phyloP scores from a whole-genome alignment of 257 asterid genomes.

The Cordia subcordata region DNA sequence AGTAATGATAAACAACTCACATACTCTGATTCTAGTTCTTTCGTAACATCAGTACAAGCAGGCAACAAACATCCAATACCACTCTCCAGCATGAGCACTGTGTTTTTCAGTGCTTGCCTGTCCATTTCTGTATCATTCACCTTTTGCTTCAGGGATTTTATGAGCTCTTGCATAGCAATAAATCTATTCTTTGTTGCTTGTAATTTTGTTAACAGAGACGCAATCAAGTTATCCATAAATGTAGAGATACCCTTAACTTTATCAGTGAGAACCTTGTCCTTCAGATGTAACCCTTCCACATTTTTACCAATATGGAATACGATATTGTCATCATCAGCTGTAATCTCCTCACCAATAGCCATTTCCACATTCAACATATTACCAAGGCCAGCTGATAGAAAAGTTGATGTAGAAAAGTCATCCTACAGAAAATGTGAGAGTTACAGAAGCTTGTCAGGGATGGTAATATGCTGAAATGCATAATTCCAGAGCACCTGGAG shows the following conservation, averaged over 20 bases:
- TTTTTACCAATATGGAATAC: slow-evolving; percentile 43
- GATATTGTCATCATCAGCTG: slow-evolving; percentile 45
- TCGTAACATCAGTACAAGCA: slow-evolving; percentile 65
- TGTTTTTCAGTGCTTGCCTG: slow-evolving; percentile 43
- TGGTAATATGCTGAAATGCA: not conserved
- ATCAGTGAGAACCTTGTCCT: slow-evolving; percentile 60
- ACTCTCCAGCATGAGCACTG: slow-evolving; percentile 43
- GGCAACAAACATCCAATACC: slow-evolving; percentile 47
- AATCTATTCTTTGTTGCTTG: slow-evolving; percentile 38
- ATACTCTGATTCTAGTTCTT: slow-evolving; percentile 40
- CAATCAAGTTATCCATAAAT: slow-evolving; percentile 49
- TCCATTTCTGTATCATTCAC: slow-evolving; percentile 45
- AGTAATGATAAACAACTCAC: slow-evolving; percentile 32
- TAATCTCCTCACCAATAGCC: slow-evolving; percentile 40
- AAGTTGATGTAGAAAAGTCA: slow-evolving; percentile 38
- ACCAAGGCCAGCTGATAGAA: slow-evolving; percentile 30
- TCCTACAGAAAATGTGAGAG: slow-evolving; percentile 44
- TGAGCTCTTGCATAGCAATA: slow-evolving; percentile 26
- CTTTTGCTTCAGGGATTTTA: slow-evolving; percentile 48
- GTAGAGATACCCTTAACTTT: slow-evolving; percentile 44
- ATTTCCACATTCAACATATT: slow-evolving; percentile 34
- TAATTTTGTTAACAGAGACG: slow-evolving; percentile 41
- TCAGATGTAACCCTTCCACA: slow-evolving; percentile 54
- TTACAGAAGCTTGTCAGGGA: not conserved
- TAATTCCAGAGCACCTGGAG: not conserved